Evolutionary conservation across 176 grass and related monocot species (phyloP).

Genomic region (Musa schizocarpa): DNA sequence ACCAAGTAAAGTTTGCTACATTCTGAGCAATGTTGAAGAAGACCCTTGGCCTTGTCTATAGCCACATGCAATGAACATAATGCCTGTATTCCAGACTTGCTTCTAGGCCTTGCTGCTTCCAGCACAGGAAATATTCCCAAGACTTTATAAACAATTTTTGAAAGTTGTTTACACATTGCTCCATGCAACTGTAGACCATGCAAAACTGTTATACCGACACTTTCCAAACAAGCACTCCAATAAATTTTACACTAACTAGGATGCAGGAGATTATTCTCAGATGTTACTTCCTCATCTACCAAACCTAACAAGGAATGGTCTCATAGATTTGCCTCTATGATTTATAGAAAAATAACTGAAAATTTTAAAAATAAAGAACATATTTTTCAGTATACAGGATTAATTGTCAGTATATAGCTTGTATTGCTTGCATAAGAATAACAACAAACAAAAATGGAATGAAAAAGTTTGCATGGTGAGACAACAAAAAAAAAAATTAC

Average conservation of each 20-base stretch:
- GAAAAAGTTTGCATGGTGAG: neutral
- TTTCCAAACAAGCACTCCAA: constrained; percentile 3
- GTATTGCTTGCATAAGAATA: neutral
- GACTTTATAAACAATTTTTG: constrained; percentile 42
- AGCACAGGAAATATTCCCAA: constrained; percentile 39
- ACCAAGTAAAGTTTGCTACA: constrained; percentile 95
- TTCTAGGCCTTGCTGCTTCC: constrained; percentile 46
- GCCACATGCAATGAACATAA: constrained; percentile 50
- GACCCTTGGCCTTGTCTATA: constrained; percentile 52
- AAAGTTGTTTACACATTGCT: constrained; percentile 59
- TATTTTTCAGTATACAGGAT: neutral
- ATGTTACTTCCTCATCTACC: neutral
- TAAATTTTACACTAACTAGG: constrained; percentile 1
- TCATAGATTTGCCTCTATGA: too few relatives aligned
- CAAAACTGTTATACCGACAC: constrained; percentile 23
- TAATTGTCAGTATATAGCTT: neutral
- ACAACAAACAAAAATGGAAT: neutral
- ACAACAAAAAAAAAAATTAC: neutral
- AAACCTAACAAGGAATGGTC: neutral
- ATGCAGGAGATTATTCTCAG: constrained; percentile 3
- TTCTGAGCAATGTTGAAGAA: constrained; percentile 72
- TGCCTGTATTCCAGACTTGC: constrained; percentile 43
- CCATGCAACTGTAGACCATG: constrained; percentile 59
- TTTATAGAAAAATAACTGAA: neutral
- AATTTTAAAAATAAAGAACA: neutral